phyloP scores from a whole-genome alignment of 2,329 filamentous ascomycete species.

The Alternaria brassicae region DNA sequence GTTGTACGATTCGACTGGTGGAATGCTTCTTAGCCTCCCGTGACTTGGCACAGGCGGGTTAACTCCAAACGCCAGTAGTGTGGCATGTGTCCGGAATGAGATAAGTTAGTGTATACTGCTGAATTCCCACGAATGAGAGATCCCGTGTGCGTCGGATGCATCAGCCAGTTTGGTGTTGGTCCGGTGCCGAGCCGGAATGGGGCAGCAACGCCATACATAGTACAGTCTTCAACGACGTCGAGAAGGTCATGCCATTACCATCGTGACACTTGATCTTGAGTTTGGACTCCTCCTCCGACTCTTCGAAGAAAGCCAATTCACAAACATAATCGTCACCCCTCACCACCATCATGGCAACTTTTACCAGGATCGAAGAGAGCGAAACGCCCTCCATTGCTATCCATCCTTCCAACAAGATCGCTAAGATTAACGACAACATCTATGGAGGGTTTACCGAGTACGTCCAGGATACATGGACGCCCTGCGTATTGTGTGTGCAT shows the following conservation, averaged over 20 bases:
- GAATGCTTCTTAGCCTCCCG: constrained; percentile 7
- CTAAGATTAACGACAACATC: constrained; percentile 79
- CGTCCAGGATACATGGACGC: constrained; percentile 42
- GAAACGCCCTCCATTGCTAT: constrained; percentile 70
- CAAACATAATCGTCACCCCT: neutral
- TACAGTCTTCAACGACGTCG: constrained; percentile 21
- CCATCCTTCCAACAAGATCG: constrained; percentile 69
- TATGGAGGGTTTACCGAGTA: constrained; percentile 88
- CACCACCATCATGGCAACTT: constrained; percentile 69
- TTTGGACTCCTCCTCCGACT: neutral
- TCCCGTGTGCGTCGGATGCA: neutral
- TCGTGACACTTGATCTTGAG: constrained; percentile 1
- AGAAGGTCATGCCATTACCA: constrained; percentile 11
- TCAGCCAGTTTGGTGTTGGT: constrained; percentile 13
- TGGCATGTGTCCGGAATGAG: neutral
- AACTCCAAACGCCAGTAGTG: constrained; percentile 5
- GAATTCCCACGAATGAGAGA: constrained; percentile 14
- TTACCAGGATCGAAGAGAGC: constrained; percentile 69
- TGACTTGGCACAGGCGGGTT: constrained; percentile 5
- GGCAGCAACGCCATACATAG: constrained; percentile 14
- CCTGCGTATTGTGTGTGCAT: neutral
- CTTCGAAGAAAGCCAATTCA: neutral
- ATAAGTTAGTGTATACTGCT: neutral
- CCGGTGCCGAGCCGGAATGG: constrained; percentile 11
- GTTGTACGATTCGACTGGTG: constrained; percentile 12